A percentile compares a stretch with the other conserved stretches of the same genome.
phyloP scores from a whole-genome alignment of 2,329 filamentous ascomycete genomes.

The Acrocalymma vagum region DNA sequence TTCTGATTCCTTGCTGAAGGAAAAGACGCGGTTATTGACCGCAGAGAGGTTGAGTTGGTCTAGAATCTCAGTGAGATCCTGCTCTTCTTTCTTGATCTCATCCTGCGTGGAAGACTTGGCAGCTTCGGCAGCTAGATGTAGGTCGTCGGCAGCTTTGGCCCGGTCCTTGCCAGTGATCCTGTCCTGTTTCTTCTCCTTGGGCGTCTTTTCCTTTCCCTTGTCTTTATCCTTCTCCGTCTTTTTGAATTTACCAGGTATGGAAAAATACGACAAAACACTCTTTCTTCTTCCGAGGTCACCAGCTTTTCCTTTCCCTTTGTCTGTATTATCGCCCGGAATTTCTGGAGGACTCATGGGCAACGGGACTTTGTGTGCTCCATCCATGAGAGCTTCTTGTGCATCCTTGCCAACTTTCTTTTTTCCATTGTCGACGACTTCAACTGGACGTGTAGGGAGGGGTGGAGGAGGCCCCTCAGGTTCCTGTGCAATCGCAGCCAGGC shows the following conservation, averaged over 20 bases:
- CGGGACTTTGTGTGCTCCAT: constrained; percentile 57
- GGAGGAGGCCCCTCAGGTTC: constrained; percentile 50
- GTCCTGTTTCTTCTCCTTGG: constrained; percentile 33
- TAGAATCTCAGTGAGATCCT: constrained; percentile 80
- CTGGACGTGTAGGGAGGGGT: constrained; percentile 50
- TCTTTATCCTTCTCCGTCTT: constrained; percentile 40
- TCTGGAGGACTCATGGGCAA: constrained; percentile 59
- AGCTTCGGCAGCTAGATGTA: constrained; percentile 42
- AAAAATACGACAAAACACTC: constrained; percentile 46
- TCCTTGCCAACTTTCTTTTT: constrained; percentile 49
- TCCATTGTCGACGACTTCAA: constrained; percentile 42
- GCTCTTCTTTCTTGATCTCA: constrained; percentile 64
- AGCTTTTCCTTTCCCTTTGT: constrained; percentile 36
- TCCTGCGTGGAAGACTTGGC: constrained; percentile 43
- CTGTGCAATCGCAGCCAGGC: constrained; percentile 57
- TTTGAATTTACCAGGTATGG: constrained; percentile 38
- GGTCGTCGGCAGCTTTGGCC: constrained; percentile 41
- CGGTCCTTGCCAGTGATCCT: constrained; percentile 47
- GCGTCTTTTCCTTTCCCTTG: constrained; percentile 37
- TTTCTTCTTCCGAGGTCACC: constrained; percentile 46
- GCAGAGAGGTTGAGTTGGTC: constrained; percentile 85
- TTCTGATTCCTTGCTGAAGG: constrained; percentile 83
- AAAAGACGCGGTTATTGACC: constrained; percentile 85
- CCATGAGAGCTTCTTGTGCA: constrained; percentile 55
- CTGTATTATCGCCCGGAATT: constrained; percentile 35